A percentile compares a stretch with the other conserved stretches of the same genome.
phyloP scores from a whole-genome alignment of 2,329 filamentous ascomycete genomes.

The Ophiostoma populinum region DNA sequence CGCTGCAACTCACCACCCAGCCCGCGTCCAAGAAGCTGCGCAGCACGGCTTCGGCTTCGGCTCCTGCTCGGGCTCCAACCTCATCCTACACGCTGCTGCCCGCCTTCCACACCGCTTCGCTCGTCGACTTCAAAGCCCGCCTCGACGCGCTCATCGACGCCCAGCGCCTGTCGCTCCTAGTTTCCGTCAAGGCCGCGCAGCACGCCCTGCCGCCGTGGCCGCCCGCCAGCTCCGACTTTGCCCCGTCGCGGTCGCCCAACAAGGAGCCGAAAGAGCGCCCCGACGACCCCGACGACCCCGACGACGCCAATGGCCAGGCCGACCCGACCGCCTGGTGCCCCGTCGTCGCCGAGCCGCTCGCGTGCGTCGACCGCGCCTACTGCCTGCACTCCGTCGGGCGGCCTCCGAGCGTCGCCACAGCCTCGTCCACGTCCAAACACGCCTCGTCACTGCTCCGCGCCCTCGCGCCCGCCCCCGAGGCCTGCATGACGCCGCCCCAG shows the following conservation, averaged over 20 bases:
- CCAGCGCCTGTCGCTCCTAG: background rate
- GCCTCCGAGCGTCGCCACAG: background rate
- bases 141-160: background rate
- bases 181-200: background rate
- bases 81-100: background rate
- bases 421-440: background rate
- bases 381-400: slow-evolving; percentile 5
- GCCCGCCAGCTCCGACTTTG: background rate
- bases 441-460: background rate
- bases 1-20: background rate
- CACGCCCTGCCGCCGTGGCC: too few species aligned
- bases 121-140: background rate
- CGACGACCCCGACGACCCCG: too few species aligned
- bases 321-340: slow-evolving; percentile 3
- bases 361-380: slow-evolving; percentile 6
- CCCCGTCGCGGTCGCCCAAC: background rate
- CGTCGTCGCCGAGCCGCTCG: slow-evolving; percentile 6
- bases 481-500: slow-evolving; percentile 1
- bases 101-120: background rate
- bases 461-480: background rate
- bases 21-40: background rate
- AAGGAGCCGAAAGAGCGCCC: too few species aligned
- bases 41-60: too few species aligned
- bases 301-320: background rate
- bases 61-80: background rate